Conservation (phyloP, 2,329 filamentous ascomycete species). For the Paraphaeosphaeria sporulosa region DNA sequence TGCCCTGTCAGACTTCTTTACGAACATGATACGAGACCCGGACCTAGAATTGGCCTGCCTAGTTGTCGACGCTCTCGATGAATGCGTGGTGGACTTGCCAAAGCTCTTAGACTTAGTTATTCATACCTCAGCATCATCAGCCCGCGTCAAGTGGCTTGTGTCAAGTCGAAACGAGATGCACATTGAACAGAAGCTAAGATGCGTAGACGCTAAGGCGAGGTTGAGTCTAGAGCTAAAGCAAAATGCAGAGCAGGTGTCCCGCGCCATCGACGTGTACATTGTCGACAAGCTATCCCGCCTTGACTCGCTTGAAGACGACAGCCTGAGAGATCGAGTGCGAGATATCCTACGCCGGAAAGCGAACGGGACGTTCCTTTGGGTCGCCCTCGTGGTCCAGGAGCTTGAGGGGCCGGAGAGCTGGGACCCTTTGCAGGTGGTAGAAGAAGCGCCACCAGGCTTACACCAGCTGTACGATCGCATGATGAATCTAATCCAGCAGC, state of each 20-base stretch:
- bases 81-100: neutral
- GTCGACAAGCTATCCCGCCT: neutral
- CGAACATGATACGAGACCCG: neutral
- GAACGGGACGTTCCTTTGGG: neutral
- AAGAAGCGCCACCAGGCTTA: neutral
- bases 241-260: neutral
- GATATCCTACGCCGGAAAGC: neutral
- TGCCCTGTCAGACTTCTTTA: conserved; percentile 1
- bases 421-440: neutral
- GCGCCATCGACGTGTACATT: neutral
- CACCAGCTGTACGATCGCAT: neutral
- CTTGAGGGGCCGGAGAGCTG: neutral
- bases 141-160: conserved; percentile 2
- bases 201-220: neutral
- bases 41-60: neutral
- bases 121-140: neutral
- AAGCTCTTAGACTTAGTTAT: neutral
- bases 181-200: neutral
- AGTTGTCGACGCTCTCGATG: neutral
- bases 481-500: neutral
- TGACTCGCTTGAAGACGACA: neutral
- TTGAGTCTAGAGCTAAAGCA: conserved; percentile 1
- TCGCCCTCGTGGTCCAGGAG: neutral
- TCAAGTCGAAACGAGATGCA: neutral
- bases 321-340: neutral